Evolutionary conservation across 345 rosid genomes (phyloP).

Genomic region (Clarkia xantiana): DNA sequence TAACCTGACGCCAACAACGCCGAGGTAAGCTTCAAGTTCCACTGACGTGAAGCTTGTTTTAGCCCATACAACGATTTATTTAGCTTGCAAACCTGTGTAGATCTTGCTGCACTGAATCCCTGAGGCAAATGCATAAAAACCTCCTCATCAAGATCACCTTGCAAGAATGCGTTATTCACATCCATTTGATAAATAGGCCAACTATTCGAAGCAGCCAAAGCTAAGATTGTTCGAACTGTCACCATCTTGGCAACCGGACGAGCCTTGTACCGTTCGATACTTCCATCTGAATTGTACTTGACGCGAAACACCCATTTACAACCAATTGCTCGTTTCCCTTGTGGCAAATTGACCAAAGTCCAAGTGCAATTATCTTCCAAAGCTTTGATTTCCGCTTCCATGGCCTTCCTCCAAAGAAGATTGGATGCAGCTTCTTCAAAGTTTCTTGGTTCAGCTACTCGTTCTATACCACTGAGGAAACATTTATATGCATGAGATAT

Average conservation of each 20-base stretch:
- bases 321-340: too few relatives aligned
- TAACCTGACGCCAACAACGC: background rate
- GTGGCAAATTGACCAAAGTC: background rate
- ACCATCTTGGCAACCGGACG: background rate
- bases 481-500: too few relatives aligned
- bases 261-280: background rate
- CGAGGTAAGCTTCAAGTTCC: background rate
- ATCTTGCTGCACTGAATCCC: background rate
- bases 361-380: background rate
- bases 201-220: background rate
- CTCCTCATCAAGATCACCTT: background rate
- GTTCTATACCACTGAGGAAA: background rate
- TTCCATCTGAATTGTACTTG: background rate
- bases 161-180: background rate
- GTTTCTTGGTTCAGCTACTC: background rate
- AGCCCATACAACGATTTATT: slow-evolving; percentile 14
- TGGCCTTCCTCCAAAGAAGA: background rate
- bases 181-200: background rate
- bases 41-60: background rate
- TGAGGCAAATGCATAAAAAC: background rate
- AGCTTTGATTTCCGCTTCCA: background rate
- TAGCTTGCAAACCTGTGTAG: background rate
- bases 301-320: background rate
- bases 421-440: too few relatives aligned
- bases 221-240: background rate